Percentiles rank a stretch among this genome's conserved stretches.
Conservation (phyloP, 2,329 filamentous ascomycete species). For the Aspergillus costaricaensis region DNA sequence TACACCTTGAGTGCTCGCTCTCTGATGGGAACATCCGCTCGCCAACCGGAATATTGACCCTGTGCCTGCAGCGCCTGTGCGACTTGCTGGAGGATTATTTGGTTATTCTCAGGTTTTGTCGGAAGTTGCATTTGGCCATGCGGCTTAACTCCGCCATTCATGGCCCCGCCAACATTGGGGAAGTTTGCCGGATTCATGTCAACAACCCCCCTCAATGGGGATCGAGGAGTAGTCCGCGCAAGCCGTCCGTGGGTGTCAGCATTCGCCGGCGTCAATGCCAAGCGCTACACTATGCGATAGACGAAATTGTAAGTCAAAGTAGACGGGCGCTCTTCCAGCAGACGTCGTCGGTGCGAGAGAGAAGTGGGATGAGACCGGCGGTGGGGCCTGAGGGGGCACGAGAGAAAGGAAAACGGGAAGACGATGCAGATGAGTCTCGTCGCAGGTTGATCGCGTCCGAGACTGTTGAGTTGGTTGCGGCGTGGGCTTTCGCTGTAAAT, state of each 20-base stretch:
- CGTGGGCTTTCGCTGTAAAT: conserved; percentile 12
- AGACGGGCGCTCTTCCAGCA: not conserved
- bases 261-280: conserved; percentile 34
- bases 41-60: conserved; percentile 49
- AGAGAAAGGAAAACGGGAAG: not conserved
- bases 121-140: conserved; percentile 34
- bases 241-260: conserved; percentile 33
- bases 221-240: conserved; percentile 38
- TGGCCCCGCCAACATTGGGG: conserved; percentile 38
- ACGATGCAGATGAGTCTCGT: not conserved
- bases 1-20: conserved; percentile 46
- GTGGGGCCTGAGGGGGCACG: not conserved
- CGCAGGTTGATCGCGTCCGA: conserved; percentile 2
- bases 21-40: conserved; percentile 42
- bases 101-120: conserved; percentile 37
- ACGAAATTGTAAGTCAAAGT: not conserved
- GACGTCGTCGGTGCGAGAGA: not conserved
- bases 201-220: conserved; percentile 42
- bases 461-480: conserved; percentile 20
- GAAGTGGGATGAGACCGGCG: not conserved
- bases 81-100: conserved; percentile 43
- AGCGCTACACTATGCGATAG: conserved; percentile 13
- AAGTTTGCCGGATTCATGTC: conserved; percentile 48
- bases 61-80: conserved; percentile 43
- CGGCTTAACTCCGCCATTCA: conserved; percentile 37